phyloP scores from a whole-genome alignment of 495 filamentous ascomycete genomes.

The Acidiella bohemica region DNA sequence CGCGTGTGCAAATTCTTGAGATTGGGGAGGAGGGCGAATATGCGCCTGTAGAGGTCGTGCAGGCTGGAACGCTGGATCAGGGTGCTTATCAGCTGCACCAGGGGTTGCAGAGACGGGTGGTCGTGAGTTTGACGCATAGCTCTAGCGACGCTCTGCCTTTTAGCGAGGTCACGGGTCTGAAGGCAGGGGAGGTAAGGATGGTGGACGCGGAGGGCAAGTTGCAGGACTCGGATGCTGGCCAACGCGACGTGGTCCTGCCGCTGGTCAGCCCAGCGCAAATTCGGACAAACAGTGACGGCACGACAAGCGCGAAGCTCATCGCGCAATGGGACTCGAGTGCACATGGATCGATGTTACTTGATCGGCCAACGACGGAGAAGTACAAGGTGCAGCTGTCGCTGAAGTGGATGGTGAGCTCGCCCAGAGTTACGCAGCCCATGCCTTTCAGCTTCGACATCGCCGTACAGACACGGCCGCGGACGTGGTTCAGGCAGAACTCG shows the following conservation, averaged over 20 bases:
- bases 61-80: constrained; percentile 63
- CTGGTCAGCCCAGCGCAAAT: constrained; percentile 60
- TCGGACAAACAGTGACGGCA: constrained; percentile 76
- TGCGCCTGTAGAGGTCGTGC: constrained; percentile 79
- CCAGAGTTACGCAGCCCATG: constrained; percentile 68
- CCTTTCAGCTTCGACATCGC: constrained; percentile 66
- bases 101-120: constrained; percentile 78
- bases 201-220: constrained; percentile 74
- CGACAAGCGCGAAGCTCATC: constrained; percentile 67
- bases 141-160: constrained; percentile 78
- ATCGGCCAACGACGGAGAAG: constrained; percentile 77
- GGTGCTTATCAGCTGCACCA: constrained; percentile 93
- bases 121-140: constrained; percentile 74
- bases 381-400: constrained; percentile 82
- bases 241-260: constrained; percentile 62
- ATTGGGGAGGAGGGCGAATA: constrained; percentile 85
- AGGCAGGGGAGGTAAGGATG: constrained; percentile 66
- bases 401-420: constrained; percentile 66
- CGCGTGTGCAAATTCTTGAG: constrained; percentile 75
- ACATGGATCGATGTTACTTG: constrained; percentile 77
- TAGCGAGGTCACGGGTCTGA: constrained; percentile 61
- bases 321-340: constrained; percentile 96
- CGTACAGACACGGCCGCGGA: constrained; percentile 71
- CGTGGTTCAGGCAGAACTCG: constrained; percentile 68
- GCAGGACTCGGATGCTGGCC: constrained; percentile 57